Conservation (phyloP, 805 yeast genomes). For the Yarrowia sp. region DNA sequence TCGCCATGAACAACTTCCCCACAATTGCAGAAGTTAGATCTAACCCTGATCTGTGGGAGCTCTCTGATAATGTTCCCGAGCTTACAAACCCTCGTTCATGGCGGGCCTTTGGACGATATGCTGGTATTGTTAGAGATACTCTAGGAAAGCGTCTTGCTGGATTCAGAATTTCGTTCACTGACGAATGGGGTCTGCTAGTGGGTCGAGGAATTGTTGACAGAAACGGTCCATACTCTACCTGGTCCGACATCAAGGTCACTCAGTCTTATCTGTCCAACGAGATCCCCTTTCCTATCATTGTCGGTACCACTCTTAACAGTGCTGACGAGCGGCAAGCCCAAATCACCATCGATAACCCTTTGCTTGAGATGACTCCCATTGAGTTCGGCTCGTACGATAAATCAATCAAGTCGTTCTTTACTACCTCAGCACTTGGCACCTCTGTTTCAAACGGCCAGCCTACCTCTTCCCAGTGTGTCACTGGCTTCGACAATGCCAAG, state of each 20-base stretch:
- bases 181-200: slow-evolving; percentile 76
- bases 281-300: slow-evolving; percentile 71
- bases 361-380: slow-evolving; percentile 52
- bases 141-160: slow-evolving; percentile 59
- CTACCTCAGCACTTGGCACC: slow-evolving; percentile 45
- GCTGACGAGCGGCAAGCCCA: slow-evolving; percentile 46
- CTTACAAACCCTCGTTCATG: neutral
- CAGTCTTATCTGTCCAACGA: slow-evolving; percentile 56
- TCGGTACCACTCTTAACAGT: slow-evolving; percentile 29
- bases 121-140: slow-evolving; percentile 44
- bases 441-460: slow-evolving; percentile 45
- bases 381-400: slow-evolving; percentile 87
- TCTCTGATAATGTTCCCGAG: slow-evolving; percentile 36
- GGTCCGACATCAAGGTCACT: slow-evolving; percentile 54
- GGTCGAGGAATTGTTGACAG: slow-evolving; percentile 63
- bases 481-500: slow-evolving; percentile 76
- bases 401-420: slow-evolving; percentile 65
- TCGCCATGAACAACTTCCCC: slow-evolving; percentile 52
- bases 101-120: slow-evolving; percentile 25
- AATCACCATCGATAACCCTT: slow-evolving; percentile 48
- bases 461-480: neutral
- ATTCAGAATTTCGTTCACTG: slow-evolving; percentile 62
- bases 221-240: slow-evolving; percentile 61
- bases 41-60: slow-evolving; percentile 56
- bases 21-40: slow-evolving; percentile 45